Base-by-base conservation (phyloP, 768 basidiomycete genomes). In the Royoungia palumana region DNA sequence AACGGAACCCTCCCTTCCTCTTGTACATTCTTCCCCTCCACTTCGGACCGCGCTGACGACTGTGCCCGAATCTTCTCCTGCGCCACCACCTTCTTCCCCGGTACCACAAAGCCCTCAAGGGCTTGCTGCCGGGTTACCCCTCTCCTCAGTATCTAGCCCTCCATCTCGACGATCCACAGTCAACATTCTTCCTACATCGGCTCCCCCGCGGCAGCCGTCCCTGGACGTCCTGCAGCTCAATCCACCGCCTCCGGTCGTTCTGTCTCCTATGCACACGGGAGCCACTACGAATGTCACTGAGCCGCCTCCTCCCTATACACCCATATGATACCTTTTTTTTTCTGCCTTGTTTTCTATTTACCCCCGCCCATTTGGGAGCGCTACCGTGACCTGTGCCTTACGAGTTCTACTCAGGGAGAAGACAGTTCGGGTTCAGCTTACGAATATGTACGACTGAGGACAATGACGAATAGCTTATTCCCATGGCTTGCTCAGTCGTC, bases 281-380 rank as follows among this genome's bases (percentile, higher is more conserved):
- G 25, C 27, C n/a, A 43, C 28, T 21, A 16, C 17, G 6, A 21
- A 35, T 19, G 50, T 42, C 2, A 16, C 32, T 13, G 66, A 64
- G 2, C 52, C 64, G 24, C 64, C 64, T 11, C 64, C 64, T 12
- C 58, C 66, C 24, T 65, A 65, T 12, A 68, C 64, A 17, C 54
- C 56, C 13, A 4, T 53, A 2, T 56, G 24, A 66, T 13, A n/a
- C 3, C 17, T 30, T 17, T 41, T 7, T 19, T 24, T 28, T 19
- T 25, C 17, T 1, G 17, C n/a, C 39, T 28, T 10, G 4, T 19
- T 36, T 14, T 37, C 19, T 16, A 6, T 39, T 17, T 17, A 16
- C 14, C 34, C n/a, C 8, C 1, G 51, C 5, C 22, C 4, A 14
- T n/a, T 28, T 30, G 34, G 30, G 19, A 27, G 12, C 20, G 10